Evolutionary conservation across 768 basidiomycete genomes (phyloP).

Genomic region (Rickenella mellea): DNA sequence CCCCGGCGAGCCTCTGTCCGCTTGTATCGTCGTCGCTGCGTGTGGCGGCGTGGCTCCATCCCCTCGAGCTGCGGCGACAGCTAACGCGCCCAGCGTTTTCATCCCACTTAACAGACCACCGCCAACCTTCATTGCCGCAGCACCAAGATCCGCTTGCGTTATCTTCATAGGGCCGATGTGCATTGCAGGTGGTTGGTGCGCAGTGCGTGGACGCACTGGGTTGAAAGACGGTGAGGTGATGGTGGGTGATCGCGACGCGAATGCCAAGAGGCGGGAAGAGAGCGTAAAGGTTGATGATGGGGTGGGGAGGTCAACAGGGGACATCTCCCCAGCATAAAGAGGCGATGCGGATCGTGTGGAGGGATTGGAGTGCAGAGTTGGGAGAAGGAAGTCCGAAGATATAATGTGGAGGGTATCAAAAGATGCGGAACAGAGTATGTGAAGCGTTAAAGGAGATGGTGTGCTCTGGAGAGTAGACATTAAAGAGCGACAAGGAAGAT

Average conservation of each 20-base stretch:
- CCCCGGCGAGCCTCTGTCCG: constrained; percentile 10
- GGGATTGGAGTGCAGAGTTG: constrained; percentile 16
- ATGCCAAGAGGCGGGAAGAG: constrained; percentile 56
- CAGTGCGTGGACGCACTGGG: background rate
- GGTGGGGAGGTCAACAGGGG: no score
- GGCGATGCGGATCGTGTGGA: constrained; percentile 15
- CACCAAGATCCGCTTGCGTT: constrained; percentile 41
- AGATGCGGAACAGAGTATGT: constrained; percentile 46
- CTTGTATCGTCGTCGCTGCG: constrained; percentile 8
- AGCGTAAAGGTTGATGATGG: constrained; percentile 50
- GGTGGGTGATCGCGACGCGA: constrained; percentile 29
- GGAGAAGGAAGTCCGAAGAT: constrained; percentile 20
- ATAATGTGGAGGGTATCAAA: constrained; percentile 44
- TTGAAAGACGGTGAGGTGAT: constrained; percentile 1
- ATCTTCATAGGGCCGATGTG: constrained; percentile 18
- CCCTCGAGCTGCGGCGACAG: constrained; percentile 34
- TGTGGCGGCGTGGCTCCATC: constrained; percentile 10
- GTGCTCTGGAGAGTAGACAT: constrained; percentile 37
- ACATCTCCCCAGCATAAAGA: no score
- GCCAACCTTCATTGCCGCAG: constrained; percentile 48
- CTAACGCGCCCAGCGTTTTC: constrained; percentile 53
- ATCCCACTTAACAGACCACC: constrained; percentile 56
- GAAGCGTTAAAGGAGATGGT: constrained; percentile 42
- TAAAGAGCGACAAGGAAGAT: background rate
- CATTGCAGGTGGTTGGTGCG: background rate